A percentile compares a stretch with the other conserved stretches of the same genome.
These are phyloP conservation scores for Colletotrichum orchidophilum DNA, from an alignment of 2,329 filamentous ascomycete species.

Conservation along the genomic window DNA sequence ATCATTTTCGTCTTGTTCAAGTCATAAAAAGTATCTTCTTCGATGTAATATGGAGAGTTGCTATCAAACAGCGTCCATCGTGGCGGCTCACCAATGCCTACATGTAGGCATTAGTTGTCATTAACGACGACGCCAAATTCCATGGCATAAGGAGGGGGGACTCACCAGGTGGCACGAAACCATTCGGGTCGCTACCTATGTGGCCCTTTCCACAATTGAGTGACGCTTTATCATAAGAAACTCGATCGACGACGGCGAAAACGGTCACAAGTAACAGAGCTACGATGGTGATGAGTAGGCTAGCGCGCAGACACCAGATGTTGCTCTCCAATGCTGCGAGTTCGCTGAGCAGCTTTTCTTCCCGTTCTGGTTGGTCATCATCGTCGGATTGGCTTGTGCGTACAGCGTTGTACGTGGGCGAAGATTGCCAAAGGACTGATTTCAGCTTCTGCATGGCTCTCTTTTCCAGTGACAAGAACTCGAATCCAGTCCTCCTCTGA, in stretches of 20 bases:
- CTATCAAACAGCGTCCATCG: constrained; percentile 18
- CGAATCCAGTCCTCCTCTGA: too few species aligned
- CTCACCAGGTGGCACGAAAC: constrained; percentile 20
- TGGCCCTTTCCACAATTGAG: not conserved
- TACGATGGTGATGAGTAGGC: not conserved
- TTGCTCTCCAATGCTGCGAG: constrained; percentile 3
- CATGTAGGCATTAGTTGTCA: too few species aligned
- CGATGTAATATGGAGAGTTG: constrained; percentile 10
- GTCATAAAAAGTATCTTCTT: constrained; percentile 14
- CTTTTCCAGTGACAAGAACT: not conserved
- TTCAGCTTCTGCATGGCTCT: constrained; percentile 4
- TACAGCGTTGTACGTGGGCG: constrained; percentile 8
- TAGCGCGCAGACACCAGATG: constrained; percentile 18
- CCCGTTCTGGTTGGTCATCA: constrained; percentile 9
- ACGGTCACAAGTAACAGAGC: not conserved
- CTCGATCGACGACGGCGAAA: constrained; percentile 1
- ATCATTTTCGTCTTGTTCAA: constrained; percentile 6
- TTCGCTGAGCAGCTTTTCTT: constrained; percentile 8
- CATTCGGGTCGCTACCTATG: constrained; percentile 23
- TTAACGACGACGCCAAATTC: too few species aligned
- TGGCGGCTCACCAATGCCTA: constrained; percentile 15
- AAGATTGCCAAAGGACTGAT: not conserved
- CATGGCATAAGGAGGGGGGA: too few species aligned
- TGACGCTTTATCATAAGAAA: not conserved
- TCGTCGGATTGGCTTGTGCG: constrained; percentile 17